These are phyloP conservation scores for Mycosphaerelloides madeirae DNA, from an alignment of 2,329 filamentous ascomycete genomes.

Conservation along the genomic window DNA sequence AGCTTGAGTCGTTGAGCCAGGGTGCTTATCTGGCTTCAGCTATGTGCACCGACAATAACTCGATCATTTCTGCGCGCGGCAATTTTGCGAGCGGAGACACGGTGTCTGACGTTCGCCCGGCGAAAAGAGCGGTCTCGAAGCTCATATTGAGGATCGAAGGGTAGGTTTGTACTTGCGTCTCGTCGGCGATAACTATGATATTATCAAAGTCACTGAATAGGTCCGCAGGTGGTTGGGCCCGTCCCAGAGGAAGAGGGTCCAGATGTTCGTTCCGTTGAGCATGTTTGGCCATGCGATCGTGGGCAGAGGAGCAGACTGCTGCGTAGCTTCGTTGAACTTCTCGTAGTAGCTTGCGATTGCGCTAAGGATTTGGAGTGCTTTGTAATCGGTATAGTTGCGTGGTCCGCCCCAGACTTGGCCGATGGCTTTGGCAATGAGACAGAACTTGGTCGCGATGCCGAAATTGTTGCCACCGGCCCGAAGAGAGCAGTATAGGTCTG, in stretches of 20 bases:
- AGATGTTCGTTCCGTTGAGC: background rate
- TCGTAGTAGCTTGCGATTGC: background rate
- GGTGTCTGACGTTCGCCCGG: too few species aligned
- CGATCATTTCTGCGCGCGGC: too few species aligned
- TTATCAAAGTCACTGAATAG: background rate
- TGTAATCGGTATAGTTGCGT: background rate
- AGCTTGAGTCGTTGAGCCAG: too few species aligned
- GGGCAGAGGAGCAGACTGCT: background rate
- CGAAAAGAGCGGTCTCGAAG: too few species aligned
- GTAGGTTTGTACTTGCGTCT: too few species aligned
- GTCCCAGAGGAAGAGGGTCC: background rate
- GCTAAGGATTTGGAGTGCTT: background rate
- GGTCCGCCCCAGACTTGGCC: background rate
- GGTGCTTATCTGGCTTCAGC: too few species aligned
- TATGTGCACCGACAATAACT: too few species aligned
- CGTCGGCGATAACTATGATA: too few species aligned
- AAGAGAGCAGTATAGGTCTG: constrained; percentile 46
- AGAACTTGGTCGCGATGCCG: constrained; percentile 40
- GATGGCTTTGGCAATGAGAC: background rate
- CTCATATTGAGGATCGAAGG: background rate
- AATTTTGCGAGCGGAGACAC: too few species aligned
- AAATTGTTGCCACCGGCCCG: constrained; percentile 43
- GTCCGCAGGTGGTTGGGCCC: too few species aligned
- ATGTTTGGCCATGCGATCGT: background rate
- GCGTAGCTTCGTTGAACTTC: background rate